A percentile compares a stretch with the other conserved stretches of the same genome.
phyloP scores from a whole-genome alignment of 768 basidiomycete species.

The Dentipellis fragilis region DNA sequence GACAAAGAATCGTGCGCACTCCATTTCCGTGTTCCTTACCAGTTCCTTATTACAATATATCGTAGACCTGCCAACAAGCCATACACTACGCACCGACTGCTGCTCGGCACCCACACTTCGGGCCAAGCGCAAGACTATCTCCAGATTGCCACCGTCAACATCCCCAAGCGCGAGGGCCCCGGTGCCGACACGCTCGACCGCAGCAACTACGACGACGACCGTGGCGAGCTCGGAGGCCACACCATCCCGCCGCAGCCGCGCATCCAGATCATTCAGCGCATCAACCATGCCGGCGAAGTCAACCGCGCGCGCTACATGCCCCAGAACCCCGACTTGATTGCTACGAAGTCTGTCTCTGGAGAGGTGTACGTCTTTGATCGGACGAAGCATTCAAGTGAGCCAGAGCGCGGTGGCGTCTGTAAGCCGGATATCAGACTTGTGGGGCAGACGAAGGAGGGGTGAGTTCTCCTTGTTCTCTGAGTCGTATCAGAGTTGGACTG shows the following conservation, averaged over 20 bases:
- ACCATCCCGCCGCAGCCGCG: conserved; percentile 76
- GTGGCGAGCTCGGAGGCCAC: conserved; percentile 91
- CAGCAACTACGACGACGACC: conserved; percentile 81
- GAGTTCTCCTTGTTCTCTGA: conserved; percentile 20
- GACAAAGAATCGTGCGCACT: conserved; percentile 80
- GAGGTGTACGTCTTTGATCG: conserved; percentile 94
- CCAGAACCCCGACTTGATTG: conserved; percentile 94
- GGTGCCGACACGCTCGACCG: conserved; percentile 73
- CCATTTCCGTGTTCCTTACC: not conserved
- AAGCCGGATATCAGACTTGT: conserved; percentile 86
- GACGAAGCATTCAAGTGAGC: conserved; percentile 93
- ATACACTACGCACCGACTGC: conserved; percentile 89
- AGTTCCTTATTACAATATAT: not conserved
- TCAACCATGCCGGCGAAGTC: conserved; percentile 93
- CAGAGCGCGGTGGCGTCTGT: conserved; percentile 73
- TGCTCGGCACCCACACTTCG: conserved; percentile 96
- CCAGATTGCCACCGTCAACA: conserved; percentile 89
- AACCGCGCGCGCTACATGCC: conserved; percentile 99
- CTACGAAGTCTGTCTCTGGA: conserved; percentile 86
- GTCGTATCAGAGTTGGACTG: not conserved
- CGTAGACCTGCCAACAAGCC: conserved; percentile 78
- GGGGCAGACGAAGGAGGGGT: conserved; percentile 93
- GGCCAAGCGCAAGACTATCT: conserved; percentile 90
- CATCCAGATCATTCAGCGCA: conserved; percentile 84
- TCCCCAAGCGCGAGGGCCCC: conserved; percentile 73